phyloP scores from a whole-genome alignment of 2,329 filamentous ascomycete genomes.

The Pseudomassariella vexata region DNA sequence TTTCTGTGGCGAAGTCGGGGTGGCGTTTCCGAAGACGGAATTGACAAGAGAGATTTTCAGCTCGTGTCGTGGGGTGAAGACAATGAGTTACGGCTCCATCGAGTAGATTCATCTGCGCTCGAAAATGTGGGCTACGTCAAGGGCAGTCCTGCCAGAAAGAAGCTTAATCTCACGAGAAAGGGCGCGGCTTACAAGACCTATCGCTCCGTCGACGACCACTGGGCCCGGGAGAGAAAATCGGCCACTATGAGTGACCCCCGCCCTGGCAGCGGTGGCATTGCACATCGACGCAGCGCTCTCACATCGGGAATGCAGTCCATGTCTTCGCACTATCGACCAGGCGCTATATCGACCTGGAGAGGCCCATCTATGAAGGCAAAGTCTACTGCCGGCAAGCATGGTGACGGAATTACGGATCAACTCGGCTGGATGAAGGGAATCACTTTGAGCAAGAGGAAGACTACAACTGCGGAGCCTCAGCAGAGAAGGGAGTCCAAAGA shows the following conservation, averaged over 20 bases:
- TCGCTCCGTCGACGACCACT: slow-evolving; percentile 60
- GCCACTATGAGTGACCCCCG: slow-evolving; percentile 58
- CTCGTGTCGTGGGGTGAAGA: slow-evolving; percentile 91
- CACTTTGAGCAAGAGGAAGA: slow-evolving; percentile 53
- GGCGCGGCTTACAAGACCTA: slow-evolving; percentile 84
- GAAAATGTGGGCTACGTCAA: slow-evolving; percentile 67
- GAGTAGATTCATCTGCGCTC: slow-evolving; percentile 59
- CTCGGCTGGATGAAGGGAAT: slow-evolving; percentile 68
- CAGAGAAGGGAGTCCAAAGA: slow-evolving; percentile 46
- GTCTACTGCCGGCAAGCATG: slow-evolving; percentile 30
- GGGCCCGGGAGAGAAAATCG: slow-evolving; percentile 50
- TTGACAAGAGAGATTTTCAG: slow-evolving; percentile 85
- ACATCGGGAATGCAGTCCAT: slow-evolving; percentile 38
- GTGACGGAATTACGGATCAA: slow-evolving; percentile 47
- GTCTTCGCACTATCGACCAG: slow-evolving; percentile 31
- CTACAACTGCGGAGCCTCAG: slow-evolving; percentile 33
- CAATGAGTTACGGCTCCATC: slow-evolving; percentile 73
- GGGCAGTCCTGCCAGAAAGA: slow-evolving; percentile 58
- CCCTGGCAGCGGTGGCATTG: slow-evolving; percentile 35
- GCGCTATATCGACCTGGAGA: slow-evolving; percentile 38
- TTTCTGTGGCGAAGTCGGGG: slow-evolving; percentile 86
- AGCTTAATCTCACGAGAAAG: slow-evolving; percentile 69
- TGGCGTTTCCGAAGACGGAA: slow-evolving; percentile 54
- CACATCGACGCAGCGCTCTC: slow-evolving; percentile 36
- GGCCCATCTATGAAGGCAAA: slow-evolving; percentile 56